phyloP scores from a whole-genome alignment of 139 green algal genomes.

The Micractinium conductrix region DNA sequence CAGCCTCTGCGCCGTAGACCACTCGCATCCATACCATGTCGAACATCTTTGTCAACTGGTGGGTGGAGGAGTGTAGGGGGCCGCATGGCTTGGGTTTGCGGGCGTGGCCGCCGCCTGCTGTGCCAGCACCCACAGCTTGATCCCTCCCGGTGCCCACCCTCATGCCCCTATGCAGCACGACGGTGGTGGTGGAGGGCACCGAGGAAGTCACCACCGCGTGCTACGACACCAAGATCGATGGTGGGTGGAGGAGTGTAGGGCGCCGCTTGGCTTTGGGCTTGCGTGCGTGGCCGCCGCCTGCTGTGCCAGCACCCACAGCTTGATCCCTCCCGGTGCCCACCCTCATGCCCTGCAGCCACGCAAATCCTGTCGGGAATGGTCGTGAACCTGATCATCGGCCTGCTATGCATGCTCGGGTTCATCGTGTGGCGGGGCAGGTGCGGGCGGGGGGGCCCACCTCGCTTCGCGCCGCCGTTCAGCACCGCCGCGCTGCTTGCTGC shows the following conservation, averaged over 20 bases:
- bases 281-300: neutral
- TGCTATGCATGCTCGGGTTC: constrained; percentile 38
- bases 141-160: too few species aligned
- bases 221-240: constrained; percentile 5
- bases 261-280: neutral
- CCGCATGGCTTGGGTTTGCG: neutral
- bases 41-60: too few species aligned
- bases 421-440: constrained; percentile 39
- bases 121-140: neutral
- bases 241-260: neutral
- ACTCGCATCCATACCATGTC: too few species aligned
- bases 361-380: constrained; percentile 24
- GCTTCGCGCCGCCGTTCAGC: too few species aligned
- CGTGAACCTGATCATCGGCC: constrained; percentile 32
- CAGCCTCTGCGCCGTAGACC: too few species aligned
- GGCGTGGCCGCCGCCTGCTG: neutral
- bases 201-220: neutral
- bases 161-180: too few species aligned
- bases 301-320: neutral
- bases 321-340: neutral
- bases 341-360: neutral
- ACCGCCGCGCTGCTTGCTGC: neutral
- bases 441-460: too few species aligned
- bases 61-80: neutral
- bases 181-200: too few species aligned